Base-by-base conservation (phyloP, 495 filamentous ascomycete species). In the Xylaria scruposa region DNA sequence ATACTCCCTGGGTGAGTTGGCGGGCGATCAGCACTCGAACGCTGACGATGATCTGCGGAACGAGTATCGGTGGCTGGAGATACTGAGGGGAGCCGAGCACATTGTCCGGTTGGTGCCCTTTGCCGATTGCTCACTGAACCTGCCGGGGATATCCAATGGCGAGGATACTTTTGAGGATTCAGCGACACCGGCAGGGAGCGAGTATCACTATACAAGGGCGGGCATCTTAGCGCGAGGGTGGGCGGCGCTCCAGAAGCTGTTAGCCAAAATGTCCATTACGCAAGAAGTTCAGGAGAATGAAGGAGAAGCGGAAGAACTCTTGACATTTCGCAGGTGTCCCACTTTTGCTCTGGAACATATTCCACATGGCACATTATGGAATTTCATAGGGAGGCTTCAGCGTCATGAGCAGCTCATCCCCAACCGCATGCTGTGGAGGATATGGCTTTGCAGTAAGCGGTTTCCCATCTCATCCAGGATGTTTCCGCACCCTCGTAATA, bases 281-380 rank as follows among this genome's bases (percentile, higher is more conserved):
- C 4, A 36, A 36, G 17, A 26, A 54, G 51, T 8, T 54, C 51
- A 29, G 29, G 10, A 59, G 13, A 59, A 36, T 3, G 56, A 59
- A 59, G 56, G 56, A 38, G 56, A 59, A 36, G n/a, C 33, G 10
- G 26, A 24, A 42, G 62, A 53, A 15, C 47, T 67, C 13, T 2
- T 13, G 19, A 38, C 67, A 51, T 26, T 60, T 24, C 59, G 44
- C 7, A 36, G 38, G 10, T 68, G 70, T 21, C 73, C 73, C 19
- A 73, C 73, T 5, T 46, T 77, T 15, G 75, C 75, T 8, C 36
- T 77, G 21, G 70, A 75, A 67, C 73, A 33, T 40, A 63, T 77
- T 12, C 62, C 64, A 7, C 0, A 73, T 49, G 73, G 75, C 46
- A 58, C 62, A n/a, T 1, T 64, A 0, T 0, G 1, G 0, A 3